Conservation (phyloP, 2,329 filamentous ascomycete genomes). For the Ploettnerulaceae sp. region DNA sequence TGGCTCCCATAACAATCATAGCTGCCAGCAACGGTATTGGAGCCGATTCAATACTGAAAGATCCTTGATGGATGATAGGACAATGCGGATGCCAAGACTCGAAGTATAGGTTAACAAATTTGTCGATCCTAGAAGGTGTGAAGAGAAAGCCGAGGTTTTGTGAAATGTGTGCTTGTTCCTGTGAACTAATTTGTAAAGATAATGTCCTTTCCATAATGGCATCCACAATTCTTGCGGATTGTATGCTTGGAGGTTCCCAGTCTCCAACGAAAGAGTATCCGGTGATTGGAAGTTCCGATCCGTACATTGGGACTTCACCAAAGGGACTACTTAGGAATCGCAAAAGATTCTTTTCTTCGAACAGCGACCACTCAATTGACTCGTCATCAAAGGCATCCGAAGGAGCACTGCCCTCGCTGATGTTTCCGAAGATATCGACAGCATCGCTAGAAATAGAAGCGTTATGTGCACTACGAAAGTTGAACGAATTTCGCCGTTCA, state of each 20-base stretch:
- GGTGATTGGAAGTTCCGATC: conserved; percentile 1
- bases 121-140: conserved; percentile 38
- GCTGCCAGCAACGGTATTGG: conserved; percentile 38
- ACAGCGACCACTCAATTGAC: conserved; percentile 19
- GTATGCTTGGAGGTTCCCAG: conserved; percentile 36
- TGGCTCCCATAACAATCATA: conserved; percentile 41
- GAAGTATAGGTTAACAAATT: conserved; percentile 40
- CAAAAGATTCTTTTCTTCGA: conserved; percentile 23
- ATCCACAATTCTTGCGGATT: conserved; percentile 38
- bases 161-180: conserved; percentile 38
- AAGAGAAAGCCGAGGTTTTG: conserved; percentile 38
- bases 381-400: conserved; percentile 21
- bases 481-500: conserved; percentile 36
- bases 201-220: conserved; percentile 37
- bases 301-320: conserved; percentile 11
- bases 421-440: conserved; percentile 16
- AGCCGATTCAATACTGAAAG: conserved; percentile 38
- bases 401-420: conserved; percentile 17
- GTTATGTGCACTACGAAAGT: conserved; percentile 34
- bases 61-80: conserved; percentile 39
- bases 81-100: conserved; percentile 42
- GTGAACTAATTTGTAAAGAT: conserved; percentile 36
- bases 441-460: conserved; percentile 19
- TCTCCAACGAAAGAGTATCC: conserved; percentile 12
- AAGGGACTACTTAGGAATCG: conserved; percentile 22